Evolutionary conservation across 371 early-diverging fungal genomes (phyloP).

Genomic region (Mucor racemosus): DNA sequence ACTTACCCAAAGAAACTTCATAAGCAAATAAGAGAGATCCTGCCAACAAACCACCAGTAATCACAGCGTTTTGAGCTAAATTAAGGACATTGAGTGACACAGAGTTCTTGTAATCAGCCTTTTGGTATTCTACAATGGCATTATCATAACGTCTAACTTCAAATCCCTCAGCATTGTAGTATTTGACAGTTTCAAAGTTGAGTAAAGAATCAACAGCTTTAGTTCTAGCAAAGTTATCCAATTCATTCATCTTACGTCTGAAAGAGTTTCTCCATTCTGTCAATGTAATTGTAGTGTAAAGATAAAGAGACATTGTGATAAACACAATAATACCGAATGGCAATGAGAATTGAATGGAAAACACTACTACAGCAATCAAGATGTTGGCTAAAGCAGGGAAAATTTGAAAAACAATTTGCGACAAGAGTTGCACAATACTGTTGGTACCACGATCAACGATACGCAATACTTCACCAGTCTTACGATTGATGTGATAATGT

Average conservation of each 20-base stretch:
- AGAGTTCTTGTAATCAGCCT: slow-evolving; percentile 77
- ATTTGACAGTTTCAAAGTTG: slow-evolving; percentile 97
- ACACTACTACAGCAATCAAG: slow-evolving; percentile 75
- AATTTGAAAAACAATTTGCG: slow-evolving; percentile 86
- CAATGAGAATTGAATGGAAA: slow-evolving; percentile 73
- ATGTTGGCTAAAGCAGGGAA: slow-evolving; percentile 90
- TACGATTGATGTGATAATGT: slow-evolving; percentile 90
- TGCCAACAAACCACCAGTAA: slow-evolving; percentile 78
- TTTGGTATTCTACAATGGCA: slow-evolving; percentile 78
- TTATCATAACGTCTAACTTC: slow-evolving; percentile 81
- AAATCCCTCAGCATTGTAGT: slow-evolving; percentile 78
- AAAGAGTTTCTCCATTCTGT: slow-evolving; percentile 94
- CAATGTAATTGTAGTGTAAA: slow-evolving; percentile 79
- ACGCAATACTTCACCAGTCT: slow-evolving; percentile 92
- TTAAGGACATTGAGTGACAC: slow-evolving; percentile 81
- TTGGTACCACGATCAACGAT: slow-evolving; percentile 90
- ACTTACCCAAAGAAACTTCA: slow-evolving; percentile 70
- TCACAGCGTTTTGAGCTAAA: slow-evolving; percentile 83
- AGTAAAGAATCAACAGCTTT: slow-evolving; percentile 91
- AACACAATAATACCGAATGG: slow-evolving; percentile 85
- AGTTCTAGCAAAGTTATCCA: slow-evolving; percentile 77
- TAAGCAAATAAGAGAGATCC: slow-evolving; percentile 81
- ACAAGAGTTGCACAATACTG: slow-evolving; percentile 79
- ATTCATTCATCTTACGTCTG: slow-evolving; percentile 74
- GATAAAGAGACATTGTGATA: slow-evolving; percentile 86